These are phyloP conservation scores for Juglanconis sp. DNA, from an alignment of 2,329 filamentous ascomycete species.

Conservation along the genomic window DNA sequence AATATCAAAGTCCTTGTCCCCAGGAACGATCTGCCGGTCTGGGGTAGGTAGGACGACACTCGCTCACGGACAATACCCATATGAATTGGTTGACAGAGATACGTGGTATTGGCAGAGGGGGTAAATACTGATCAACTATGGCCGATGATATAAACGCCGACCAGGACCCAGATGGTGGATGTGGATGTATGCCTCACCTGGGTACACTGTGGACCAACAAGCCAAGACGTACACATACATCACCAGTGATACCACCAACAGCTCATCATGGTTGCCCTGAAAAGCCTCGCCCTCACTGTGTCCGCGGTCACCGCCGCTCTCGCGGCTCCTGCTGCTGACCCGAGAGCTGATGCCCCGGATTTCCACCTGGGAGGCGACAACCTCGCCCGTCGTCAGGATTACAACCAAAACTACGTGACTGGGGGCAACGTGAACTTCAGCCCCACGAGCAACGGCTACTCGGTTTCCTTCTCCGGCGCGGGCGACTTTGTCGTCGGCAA, in stretches of 20 bases:
- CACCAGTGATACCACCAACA: neutral
- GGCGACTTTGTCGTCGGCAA: slow-evolving; percentile 58
- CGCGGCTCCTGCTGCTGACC: slow-evolving; percentile 22
- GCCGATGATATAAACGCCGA: too few species aligned
- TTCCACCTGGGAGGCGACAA: slow-evolving; percentile 25
- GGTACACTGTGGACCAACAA: neutral
- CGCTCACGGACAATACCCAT: neutral
- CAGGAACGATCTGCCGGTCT: neutral
- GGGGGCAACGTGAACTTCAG: slow-evolving; percentile 33
- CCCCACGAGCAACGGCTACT: slow-evolving; percentile 33
- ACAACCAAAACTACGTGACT: slow-evolving; percentile 41
- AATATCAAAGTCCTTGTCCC: neutral
- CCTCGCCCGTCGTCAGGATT: slow-evolving; percentile 30
- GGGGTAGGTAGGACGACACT: too few species aligned
- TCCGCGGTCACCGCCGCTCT: slow-evolving; percentile 23
- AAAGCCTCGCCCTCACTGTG: slow-evolving; percentile 22
- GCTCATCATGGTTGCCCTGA: slow-evolving; percentile 24
- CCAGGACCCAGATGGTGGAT: neutral
- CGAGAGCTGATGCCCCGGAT: slow-evolving; percentile 23
- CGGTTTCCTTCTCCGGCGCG: slow-evolving; percentile 38
- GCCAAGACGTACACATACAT: neutral
- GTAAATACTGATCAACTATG: too few species aligned
- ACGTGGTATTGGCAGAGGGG: too few species aligned
- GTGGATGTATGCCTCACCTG: neutral
- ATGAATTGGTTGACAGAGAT: neutral